Conservation (phyloP, 208 protist species). For the Entamoeba dispar region DNA sequence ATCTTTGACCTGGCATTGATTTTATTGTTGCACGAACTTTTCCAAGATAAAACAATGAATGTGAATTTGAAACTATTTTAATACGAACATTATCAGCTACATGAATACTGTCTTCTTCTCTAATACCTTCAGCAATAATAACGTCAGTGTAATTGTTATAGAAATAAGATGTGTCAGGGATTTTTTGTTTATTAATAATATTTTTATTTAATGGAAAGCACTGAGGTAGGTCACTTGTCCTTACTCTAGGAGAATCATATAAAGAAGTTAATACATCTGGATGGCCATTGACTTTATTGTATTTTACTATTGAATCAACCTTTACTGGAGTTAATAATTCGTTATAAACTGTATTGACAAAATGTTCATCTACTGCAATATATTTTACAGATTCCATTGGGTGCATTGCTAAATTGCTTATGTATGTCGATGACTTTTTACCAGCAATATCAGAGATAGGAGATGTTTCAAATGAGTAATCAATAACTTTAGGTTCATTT, state of each 20-base stretch:
- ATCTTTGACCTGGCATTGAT: conserved; percentile 2
- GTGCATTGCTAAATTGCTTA: background rate
- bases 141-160: conserved; percentile 13
- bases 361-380: conserved; percentile 4
- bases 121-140: background rate
- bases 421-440: background rate
- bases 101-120: background rate
- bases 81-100: background rate
- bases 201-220: background rate
- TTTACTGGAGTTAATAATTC: background rate
- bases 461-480: background rate
- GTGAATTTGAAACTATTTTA: background rate
- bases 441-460: background rate
- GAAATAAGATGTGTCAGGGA: background rate
- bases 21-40: background rate
- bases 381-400: background rate
- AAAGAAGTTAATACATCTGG: background rate
- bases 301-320: background rate
- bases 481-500: background rate
- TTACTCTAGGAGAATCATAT: background rate
- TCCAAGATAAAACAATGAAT: conserved; percentile 1
- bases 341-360: background rate
- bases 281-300: background rate
- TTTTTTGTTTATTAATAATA: background rate
- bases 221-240: background rate